Conservation (phyloP, 2,329 filamentous ascomycete genomes). For the Diplodia mutila region DNA sequence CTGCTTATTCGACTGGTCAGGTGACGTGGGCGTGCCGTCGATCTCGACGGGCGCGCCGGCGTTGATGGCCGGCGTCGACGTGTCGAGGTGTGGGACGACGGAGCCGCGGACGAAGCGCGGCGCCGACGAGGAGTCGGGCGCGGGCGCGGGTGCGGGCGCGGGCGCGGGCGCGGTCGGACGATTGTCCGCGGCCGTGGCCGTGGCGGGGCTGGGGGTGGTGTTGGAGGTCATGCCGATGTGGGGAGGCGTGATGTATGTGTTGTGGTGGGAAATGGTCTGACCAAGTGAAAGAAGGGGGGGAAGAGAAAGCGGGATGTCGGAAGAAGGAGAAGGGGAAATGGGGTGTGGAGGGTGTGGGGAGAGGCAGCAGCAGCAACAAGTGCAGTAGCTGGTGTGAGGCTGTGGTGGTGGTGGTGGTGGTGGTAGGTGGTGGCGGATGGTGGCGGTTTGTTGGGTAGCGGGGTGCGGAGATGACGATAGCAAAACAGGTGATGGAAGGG, state of each 20-base stretch:
- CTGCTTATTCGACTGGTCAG: neutral
- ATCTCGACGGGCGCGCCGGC: conserved; percentile 48
- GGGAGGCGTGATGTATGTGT: too few species aligned
- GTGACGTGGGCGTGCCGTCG: conserved; percentile 38
- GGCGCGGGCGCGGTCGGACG: neutral
- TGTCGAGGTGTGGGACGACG: conserved; percentile 39
- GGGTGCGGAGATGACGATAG: neutral
- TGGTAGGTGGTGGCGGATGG: neutral
- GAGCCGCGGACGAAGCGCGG: conserved; percentile 27
- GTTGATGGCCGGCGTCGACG: conserved; percentile 48
- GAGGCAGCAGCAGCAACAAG: neutral
- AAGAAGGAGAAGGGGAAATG: neutral
- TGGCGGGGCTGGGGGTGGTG: neutral
- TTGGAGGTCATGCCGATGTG: neutral
- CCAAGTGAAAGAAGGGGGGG: too few species aligned
- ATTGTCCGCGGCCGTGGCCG: neutral
- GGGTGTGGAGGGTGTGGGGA: neutral
- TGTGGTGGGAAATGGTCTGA: neutral
- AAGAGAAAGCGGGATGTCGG: neutral
- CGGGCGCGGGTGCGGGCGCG: neutral
- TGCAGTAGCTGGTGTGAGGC: neutral
- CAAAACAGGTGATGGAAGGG: too few species aligned
- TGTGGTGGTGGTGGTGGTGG: neutral
- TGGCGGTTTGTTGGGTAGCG: neutral
- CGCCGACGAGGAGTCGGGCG: neutral